These are phyloP conservation scores for Plasmodium vivax DNA, from an alignment of 169 alveolate species.

Conservation along the genomic window DNA sequence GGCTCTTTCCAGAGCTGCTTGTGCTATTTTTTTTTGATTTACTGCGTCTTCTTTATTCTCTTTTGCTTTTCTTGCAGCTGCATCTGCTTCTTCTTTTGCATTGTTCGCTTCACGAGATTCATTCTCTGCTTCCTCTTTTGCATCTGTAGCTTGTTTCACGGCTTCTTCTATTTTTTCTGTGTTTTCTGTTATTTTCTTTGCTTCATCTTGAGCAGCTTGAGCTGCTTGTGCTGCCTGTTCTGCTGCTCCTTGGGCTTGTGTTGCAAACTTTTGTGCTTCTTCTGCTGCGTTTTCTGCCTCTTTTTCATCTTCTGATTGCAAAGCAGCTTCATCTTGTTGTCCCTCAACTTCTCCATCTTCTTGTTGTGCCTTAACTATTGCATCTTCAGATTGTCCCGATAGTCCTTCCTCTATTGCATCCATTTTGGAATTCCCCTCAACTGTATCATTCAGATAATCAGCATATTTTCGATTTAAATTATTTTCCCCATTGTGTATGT, in stretches of 20 bases:
- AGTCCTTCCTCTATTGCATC: neutral
- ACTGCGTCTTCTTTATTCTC: too few species aligned
- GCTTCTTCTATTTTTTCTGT: too few species aligned
- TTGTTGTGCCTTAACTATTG: neutral
- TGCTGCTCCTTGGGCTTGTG: neutral
- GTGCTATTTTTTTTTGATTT: neutral
- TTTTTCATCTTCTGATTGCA: neutral
- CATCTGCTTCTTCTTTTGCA: neutral
- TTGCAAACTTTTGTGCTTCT: neutral
- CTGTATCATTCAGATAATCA: neutral
- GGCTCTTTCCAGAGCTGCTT: too few species aligned
- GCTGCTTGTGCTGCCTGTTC: neutral
- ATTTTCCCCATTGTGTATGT: neutral
- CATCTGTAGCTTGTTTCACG: too few species aligned
- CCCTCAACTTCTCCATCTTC: neutral
- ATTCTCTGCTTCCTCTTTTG: too few species aligned
- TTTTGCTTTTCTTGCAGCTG: neutral
- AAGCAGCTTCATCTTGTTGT: neutral
- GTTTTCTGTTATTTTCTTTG: neutral
- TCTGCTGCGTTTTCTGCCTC: neutral
- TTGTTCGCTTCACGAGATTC: too few species aligned
- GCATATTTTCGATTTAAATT: neutral
- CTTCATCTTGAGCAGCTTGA: neutral
- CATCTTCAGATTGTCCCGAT: neutral
- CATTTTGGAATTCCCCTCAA: neutral